Evolutionary conservation across 1,284 basidiomycete species (phyloP).

Genomic region (Melampsora occidentalis): DNA sequence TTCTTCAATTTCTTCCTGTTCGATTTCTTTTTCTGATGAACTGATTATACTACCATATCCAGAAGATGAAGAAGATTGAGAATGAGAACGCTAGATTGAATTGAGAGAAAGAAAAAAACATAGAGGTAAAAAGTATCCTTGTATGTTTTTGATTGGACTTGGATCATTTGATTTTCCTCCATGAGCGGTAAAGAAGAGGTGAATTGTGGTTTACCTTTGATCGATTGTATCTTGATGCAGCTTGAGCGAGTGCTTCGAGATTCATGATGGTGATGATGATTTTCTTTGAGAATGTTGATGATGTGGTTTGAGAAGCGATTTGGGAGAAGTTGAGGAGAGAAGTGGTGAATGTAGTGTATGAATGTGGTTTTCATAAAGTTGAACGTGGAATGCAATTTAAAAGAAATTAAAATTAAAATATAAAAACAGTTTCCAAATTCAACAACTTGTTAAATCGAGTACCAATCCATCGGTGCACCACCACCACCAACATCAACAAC

Average conservation of each 20-base stretch:
- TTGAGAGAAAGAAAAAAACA: constrained; percentile 1
- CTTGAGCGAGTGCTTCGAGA: constrained; percentile 22
- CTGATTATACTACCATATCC: constrained; percentile 43
- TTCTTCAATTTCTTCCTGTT: background rate
- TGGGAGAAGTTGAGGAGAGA: no score
- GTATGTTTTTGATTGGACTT: background rate
- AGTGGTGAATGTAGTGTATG: no score
- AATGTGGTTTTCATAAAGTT: no score
- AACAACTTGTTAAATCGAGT: no score
- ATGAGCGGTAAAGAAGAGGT: constrained; percentile 7
- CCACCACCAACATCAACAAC: no score
- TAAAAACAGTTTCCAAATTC: no score
- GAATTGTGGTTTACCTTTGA: constrained; percentile 26
- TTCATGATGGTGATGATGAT: background rate
- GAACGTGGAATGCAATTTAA: no score
- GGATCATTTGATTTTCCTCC: no score
- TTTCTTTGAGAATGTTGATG: no score
- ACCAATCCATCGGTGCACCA: no score
- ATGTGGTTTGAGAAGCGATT: no score
- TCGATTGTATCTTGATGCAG: constrained; percentile 32
- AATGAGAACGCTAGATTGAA: constrained; percentile 10
- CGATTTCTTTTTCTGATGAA: constrained; percentile 5
- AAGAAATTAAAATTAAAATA: no score
- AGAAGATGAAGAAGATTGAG: constrained; percentile 25
- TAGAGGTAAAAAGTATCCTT: constrained; percentile 3